Percentiles rank a stretch among this genome's conserved stretches.
phyloP scores from a whole-genome alignment of 495 filamentous ascomycete genomes.

The Xylaria castorea region DNA sequence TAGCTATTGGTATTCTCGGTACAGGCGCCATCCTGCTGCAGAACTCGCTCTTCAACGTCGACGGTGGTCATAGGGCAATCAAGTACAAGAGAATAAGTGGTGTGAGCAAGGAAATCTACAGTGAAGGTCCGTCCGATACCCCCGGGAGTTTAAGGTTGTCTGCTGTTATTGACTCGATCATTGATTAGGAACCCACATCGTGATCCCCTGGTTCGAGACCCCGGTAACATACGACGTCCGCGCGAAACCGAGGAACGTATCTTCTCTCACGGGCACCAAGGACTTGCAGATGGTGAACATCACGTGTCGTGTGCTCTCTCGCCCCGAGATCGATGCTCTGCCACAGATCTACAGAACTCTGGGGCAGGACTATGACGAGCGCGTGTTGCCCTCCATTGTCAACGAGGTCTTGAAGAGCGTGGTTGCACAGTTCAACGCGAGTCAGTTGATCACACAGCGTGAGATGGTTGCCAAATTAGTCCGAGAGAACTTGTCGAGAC shows the following conservation, averaged over 20 bases:
- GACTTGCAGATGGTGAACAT: conserved; percentile 99
- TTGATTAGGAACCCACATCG: conserved; percentile 83
- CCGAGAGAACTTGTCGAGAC: conserved; percentile 86
- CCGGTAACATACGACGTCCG: conserved; percentile 97
- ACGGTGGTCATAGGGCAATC: conserved; percentile 98
- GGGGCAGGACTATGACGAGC: conserved; percentile 94
- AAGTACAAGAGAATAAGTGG: conserved; percentile 95
- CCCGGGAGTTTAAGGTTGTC: conserved; percentile 17
- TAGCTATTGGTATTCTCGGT: conserved; percentile 60
- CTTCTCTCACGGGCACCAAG: conserved; percentile 97
- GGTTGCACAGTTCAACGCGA: conserved; percentile 98
- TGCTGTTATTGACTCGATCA: conserved; percentile 24
- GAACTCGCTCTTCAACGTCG: conserved; percentile 97
- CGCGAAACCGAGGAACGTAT: conserved; percentile 94
- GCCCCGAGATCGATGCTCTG: conserved; percentile 84
- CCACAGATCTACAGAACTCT: conserved; percentile 97
- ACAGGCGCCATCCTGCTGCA: conserved; percentile 71
- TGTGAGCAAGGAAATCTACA: conserved; percentile 96
- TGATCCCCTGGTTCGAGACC: conserved; percentile 96
- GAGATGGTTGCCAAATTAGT: conserved; percentile 93
- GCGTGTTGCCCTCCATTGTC: conserved; percentile 95
- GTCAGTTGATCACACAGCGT: conserved; percentile 97
- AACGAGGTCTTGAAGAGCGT: conserved; percentile 99
- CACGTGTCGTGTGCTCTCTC: conserved; percentile 97
- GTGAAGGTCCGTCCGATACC: conserved; percentile 71